phyloP scores from a whole-genome alignment of 495 filamentous ascomycete genomes.

The Xylaria sp. region DNA sequence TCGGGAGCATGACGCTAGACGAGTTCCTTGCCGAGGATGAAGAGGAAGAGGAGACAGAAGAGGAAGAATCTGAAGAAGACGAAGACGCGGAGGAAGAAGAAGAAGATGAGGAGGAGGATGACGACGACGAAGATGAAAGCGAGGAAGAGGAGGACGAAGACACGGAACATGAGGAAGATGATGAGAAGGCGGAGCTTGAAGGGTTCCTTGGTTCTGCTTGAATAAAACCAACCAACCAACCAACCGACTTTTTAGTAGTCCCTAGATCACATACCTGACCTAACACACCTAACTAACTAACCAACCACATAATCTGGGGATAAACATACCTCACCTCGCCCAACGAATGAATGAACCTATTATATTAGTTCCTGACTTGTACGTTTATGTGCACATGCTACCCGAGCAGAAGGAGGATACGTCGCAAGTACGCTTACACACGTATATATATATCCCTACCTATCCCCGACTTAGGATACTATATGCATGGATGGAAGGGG shows the following conservation, averaged over 20 bases:
- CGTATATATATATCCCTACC: background rate
- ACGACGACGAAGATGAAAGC: constrained; percentile 37
- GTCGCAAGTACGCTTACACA: background rate
- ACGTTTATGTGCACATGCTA: background rate
- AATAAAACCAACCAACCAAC: constrained; percentile 1
- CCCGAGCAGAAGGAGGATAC: background rate
- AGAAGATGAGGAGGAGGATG: constrained; percentile 46
- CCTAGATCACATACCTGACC: background rate
- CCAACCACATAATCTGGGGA: background rate
- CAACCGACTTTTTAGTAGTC: background rate
- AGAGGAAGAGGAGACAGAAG: constrained; percentile 50
- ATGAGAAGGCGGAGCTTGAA: constrained; percentile 43
- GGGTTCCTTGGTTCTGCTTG: constrained; percentile 39
- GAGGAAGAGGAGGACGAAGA: constrained; percentile 46
- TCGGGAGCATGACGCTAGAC: constrained; percentile 77
- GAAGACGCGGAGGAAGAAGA: constrained; percentile 39
- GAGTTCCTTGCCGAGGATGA: constrained; percentile 83
- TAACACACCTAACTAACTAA: background rate
- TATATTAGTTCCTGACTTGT: background rate
- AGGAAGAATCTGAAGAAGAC: constrained; percentile 51
- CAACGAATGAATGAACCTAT: background rate
- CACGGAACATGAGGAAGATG: constrained; percentile 44
- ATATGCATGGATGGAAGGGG: background rate
- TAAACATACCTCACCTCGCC: constrained; percentile 6
- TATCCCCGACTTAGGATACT: background rate